A percentile compares a stretch with the other conserved stretches of the same genome.
Conservation (phyloP, 352 stramenopile species). For the Pilasporangium apinafurcum region DNA sequence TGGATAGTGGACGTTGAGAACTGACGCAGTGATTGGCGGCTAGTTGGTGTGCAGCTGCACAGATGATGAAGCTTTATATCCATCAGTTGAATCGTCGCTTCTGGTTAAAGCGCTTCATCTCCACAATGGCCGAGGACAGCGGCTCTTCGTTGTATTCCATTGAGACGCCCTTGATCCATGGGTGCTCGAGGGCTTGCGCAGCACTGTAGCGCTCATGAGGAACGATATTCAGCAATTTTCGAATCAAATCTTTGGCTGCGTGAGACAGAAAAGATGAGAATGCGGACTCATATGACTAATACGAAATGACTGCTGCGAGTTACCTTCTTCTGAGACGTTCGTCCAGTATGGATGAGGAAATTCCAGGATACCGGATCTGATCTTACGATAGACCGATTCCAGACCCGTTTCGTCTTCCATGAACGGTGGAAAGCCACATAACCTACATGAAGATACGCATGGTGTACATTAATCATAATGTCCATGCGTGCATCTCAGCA, state of each 20-base stretch:
- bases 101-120: slow-evolving; percentile 89
- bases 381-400: slow-evolving; percentile 83
- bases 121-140: slow-evolving; percentile 73
- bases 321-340: slow-evolving; percentile 77
- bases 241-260: slow-evolving; percentile 76
- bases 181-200: slow-evolving; percentile 61
- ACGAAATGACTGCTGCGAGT: background rate
- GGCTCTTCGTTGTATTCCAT: slow-evolving; percentile 71
- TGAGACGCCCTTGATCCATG: slow-evolving; percentile 78
- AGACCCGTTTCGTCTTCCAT: slow-evolving; percentile 75
- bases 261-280: slow-evolving; percentile 1
- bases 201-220: slow-evolving; percentile 69
- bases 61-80: background rate
- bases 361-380: slow-evolving; percentile 68
- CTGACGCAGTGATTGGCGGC: background rate
- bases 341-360: slow-evolving; percentile 83
- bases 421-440: slow-evolving; percentile 81
- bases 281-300: slow-evolving; percentile 1
- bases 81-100: slow-evolving; percentile 80
- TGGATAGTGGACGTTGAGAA: too few species aligned
- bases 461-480: background rate
- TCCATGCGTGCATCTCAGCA: background rate
- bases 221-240: slow-evolving; percentile 68
- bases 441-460: slow-evolving; percentile 15
- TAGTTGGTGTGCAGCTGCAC: background rate